Conservation (phyloP, 2,329 filamentous ascomycete species). For the Alternaria triticina region DNA sequence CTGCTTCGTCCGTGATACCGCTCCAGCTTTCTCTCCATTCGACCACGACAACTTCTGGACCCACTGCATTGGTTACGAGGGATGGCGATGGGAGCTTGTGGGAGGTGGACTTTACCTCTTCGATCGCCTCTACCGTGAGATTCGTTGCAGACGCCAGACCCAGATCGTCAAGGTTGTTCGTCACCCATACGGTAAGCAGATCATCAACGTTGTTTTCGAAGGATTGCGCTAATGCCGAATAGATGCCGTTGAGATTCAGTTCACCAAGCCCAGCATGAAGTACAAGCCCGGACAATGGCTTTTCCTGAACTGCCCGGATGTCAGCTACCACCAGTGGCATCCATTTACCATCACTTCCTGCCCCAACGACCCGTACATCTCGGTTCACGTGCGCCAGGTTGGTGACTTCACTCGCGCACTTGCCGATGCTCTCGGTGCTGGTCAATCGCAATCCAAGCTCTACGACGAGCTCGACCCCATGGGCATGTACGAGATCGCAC, state of each 20-base stretch:
- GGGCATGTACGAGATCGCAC: conserved; percentile 97
- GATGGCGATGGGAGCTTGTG: conserved; percentile 95
- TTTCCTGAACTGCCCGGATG: conserved; percentile 89
- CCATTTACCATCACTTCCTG: conserved; percentile 99
- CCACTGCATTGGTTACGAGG: conserved; percentile 93
- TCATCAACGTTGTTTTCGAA: not conserved
- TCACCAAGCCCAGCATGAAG: conserved; percentile 92
- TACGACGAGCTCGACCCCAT: conserved; percentile 90
- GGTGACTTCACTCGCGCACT: conserved; percentile 94
- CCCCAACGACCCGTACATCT: conserved; percentile 93
- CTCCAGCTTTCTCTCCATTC: conserved; percentile 78
- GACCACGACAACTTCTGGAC: conserved; percentile 82
- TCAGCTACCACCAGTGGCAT: conserved; percentile 94
- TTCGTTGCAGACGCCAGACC: conserved; percentile 81
- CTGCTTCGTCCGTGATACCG: conserved; percentile 91
- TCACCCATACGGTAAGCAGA: conserved; percentile 82
- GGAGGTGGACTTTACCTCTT: conserved; percentile 84
- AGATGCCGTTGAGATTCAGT: conserved; percentile 97
- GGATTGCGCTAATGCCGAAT: conserved; percentile 34
- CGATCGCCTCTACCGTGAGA: conserved; percentile 90
- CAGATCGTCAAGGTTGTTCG: conserved; percentile 92
- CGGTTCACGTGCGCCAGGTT: conserved; percentile 92
- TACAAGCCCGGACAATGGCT: conserved; percentile 99
- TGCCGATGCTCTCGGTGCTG: conserved; percentile 94
- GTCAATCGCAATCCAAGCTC: conserved; percentile 82